phyloP scores from a whole-genome alignment of 495 filamentous ascomycete species.

The Aspergillus sparsus region DNA sequence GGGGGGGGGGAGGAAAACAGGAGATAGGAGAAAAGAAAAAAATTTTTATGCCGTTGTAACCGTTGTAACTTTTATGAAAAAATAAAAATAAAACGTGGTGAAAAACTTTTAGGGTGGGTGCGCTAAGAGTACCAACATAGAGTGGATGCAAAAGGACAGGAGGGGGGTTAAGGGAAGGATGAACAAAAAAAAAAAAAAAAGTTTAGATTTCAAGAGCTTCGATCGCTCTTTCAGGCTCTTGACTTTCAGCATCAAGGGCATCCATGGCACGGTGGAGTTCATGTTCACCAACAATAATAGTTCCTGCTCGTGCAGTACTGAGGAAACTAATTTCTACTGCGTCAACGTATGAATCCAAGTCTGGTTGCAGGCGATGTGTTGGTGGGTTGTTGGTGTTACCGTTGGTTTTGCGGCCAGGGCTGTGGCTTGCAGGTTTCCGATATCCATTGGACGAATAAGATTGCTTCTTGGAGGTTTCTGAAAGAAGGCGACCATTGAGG shows the following conservation, averaged over 20 bases:
- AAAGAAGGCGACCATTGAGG: slow-evolving; percentile 14
- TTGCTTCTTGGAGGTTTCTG: slow-evolving; percentile 21
- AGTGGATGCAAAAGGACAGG: background rate
- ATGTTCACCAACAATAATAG: slow-evolving; percentile 78
- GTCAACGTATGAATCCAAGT: slow-evolving; percentile 46
- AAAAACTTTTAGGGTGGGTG: background rate
- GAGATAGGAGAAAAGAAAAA: background rate
- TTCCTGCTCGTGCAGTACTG: slow-evolving; percentile 84
- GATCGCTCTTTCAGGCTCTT: slow-evolving; percentile 22
- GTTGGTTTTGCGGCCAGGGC: slow-evolving; percentile 16
- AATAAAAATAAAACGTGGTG: background rate
- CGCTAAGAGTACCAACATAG: background rate
- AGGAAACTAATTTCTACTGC: slow-evolving; percentile 88
- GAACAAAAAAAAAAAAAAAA: slow-evolving; percentile 5
- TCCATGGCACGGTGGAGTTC: slow-evolving; percentile 70
- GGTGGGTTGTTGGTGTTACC: slow-evolving; percentile 14
- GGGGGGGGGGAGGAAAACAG: background rate
- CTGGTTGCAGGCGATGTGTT: slow-evolving; percentile 43
- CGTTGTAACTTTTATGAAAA: slow-evolving; percentile 7
- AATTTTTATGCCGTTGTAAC: slow-evolving; percentile 4
- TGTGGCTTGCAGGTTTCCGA: slow-evolving; percentile 18
- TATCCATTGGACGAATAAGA: slow-evolving; percentile 20
- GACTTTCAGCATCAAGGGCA: slow-evolving; percentile 58
- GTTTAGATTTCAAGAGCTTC: slow-evolving; percentile 22
- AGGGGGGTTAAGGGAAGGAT: background rate